A percentile compares a stretch with the other conserved stretches of the same genome.
These are phyloP conservation scores for Yamadazyma kanchanaburiensis DNA, from an alignment of 1,139 yeast species.

Conservation along the genomic window DNA sequence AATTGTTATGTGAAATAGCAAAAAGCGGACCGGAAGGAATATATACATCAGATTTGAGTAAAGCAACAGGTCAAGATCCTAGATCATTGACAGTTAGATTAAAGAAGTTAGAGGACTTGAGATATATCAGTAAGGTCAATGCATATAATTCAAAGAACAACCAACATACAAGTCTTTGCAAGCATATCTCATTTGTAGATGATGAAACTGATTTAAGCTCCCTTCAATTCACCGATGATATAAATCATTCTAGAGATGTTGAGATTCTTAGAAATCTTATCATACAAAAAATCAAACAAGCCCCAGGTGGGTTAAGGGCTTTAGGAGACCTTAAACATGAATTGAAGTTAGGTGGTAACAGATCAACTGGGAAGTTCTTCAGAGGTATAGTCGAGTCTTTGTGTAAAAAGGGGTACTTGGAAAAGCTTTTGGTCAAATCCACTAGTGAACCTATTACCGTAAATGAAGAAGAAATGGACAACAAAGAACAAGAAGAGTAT, in stretches of 20 bases:
- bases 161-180: constrained; percentile 49
- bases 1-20: constrained; percentile 48
- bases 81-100: constrained; percentile 65
- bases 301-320: constrained; percentile 69
- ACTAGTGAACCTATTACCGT: neutral
- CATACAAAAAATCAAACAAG: constrained; percentile 54
- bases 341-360: constrained; percentile 46
- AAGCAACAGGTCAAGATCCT: constrained; percentile 64
- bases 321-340: constrained; percentile 63
- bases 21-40: constrained; percentile 54
- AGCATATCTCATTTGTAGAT: constrained; percentile 41
- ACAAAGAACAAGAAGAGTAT: constrained; percentile 34
- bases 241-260: constrained; percentile 30
- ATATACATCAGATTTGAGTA: constrained; percentile 53
- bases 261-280: constrained; percentile 32
- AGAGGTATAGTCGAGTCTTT: constrained; percentile 50
- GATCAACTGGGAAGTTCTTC: constrained; percentile 46
- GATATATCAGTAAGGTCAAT: constrained; percentile 42
- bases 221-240: constrained; percentile 22
- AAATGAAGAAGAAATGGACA: constrained; percentile 8
- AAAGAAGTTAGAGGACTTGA: constrained; percentile 47
- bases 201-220: constrained; percentile 34
- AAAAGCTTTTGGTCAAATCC: constrained; percentile 51
- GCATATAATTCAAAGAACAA: constrained; percentile 40
- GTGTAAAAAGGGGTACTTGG: constrained; percentile 51